Evolutionary conservation across 2,329 filamentous ascomycete species (phyloP).

Genomic region (Fusarium armeniacum): DNA sequence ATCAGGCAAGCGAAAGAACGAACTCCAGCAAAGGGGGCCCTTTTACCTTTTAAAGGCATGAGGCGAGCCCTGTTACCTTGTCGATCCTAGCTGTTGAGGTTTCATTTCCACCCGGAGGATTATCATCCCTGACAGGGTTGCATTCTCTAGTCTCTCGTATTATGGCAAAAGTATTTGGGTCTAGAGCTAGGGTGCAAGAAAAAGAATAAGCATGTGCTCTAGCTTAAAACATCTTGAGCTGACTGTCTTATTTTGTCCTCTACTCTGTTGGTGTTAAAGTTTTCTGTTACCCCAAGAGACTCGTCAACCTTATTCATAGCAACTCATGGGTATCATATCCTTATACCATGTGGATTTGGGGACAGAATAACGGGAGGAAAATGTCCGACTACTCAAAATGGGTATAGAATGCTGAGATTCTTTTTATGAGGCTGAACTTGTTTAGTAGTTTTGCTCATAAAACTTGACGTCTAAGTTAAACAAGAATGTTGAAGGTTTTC

Average conservation of each 20-base stretch:
- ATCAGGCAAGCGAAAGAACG: background rate
- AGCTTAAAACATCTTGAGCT: accelerated
- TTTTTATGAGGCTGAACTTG: background rate
- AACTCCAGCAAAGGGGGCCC: background rate
- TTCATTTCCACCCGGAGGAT: constrained; percentile 9
- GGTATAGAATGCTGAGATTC: accelerated
- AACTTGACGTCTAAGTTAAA: background rate
- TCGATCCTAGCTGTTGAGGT: background rate
- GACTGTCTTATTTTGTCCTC: background rate
- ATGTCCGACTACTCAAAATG: too few species aligned
- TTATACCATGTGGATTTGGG: background rate
- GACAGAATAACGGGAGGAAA: background rate
- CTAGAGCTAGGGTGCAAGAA: background rate
- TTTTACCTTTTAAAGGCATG: background rate
- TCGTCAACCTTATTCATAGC: background rate
- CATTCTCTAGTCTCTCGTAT: background rate
- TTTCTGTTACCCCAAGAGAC: background rate
- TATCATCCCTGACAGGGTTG: constrained; percentile 1
- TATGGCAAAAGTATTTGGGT: background rate
- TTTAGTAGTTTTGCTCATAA: too few species aligned
- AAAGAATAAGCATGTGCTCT: background rate
- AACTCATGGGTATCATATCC: background rate
- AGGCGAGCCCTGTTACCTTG: background rate
- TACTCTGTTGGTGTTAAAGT: background rate
- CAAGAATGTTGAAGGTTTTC: background rate